Base-by-base conservation (phyloP, 148 eudicot species). In the Diospyros lotus region DNA sequence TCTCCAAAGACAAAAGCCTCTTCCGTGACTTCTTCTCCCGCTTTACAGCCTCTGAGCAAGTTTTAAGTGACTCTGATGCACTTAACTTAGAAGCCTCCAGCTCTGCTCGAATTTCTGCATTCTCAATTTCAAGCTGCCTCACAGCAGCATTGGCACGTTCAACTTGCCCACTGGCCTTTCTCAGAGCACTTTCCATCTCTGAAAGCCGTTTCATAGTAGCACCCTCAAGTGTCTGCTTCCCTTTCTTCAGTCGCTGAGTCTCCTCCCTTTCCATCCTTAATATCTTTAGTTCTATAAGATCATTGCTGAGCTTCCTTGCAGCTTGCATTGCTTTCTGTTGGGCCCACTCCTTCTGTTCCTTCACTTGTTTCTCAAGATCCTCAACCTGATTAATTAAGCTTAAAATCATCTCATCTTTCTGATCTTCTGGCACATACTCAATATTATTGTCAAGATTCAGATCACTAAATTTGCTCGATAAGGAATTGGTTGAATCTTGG, bases 271-370 rank as follows among this genome's bases (percentile, higher is more conserved):
- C 97, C 82, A 89, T 86, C 83, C 94, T 88, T 68, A 92, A 62
- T 76, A 86, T 77, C 91, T 95, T 92, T 48, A 95, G 89, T 72
- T 95, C 94, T 0, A 90, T 88, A 9, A 95, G 75, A 85, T 95
- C 98, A 77, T 78, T 80, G 72, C 92, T 84, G 53, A 92, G 87
- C 83, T 90, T 92, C 73, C 84, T 82, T 52, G 97, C 97, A 90
- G 98, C 98, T 82, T 92, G 97, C 94, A 95, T 85, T 59, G 98
- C 98, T 82, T 92, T 95, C 86, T 95, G 90, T 58, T 92, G 98
- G 46, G 98, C 98, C 98, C 98, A 95, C 41, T 95, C 97, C 74
- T 90, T 95, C 67, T 97, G 82, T 68, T 95, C 98, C 79, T 85
- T 90, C 69, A 92, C 91, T 79, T 90, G 96, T 72, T 78, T 88